These are phyloP conservation scores for Ambispora gerdemannii DNA, from an alignment of 192 early-diverging fungal genomes.

Conservation along the genomic window DNA sequence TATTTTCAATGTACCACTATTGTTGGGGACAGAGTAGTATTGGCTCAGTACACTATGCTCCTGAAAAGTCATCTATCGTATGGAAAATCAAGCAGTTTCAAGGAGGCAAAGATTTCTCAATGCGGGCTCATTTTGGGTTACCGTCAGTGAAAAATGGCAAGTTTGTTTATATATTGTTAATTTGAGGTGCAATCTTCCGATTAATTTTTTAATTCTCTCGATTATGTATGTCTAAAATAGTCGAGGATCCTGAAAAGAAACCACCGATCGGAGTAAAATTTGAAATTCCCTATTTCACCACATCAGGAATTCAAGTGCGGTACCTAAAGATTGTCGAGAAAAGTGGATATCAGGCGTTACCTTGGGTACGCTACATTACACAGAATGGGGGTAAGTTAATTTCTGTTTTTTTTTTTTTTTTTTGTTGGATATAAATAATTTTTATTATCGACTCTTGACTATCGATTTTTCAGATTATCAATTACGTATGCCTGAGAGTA, in stretches of 20 bases:
- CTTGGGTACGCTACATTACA: slow-evolving; percentile 89
- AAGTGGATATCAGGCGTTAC: slow-evolving; percentile 82
- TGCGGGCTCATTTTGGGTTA: slow-evolving; percentile 82
- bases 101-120: slow-evolving; percentile 94
- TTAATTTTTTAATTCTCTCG: background rate
- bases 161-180: background rate
- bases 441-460: slow-evolving; percentile 9
- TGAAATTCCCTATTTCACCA: slow-evolving; percentile 89
- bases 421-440: slow-evolving; percentile 62
- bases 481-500: slow-evolving; percentile 84
- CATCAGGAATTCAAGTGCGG: slow-evolving; percentile 85
- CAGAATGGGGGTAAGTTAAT: slow-evolving; percentile 66
- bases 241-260: slow-evolving; percentile 74
- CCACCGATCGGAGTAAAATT: slow-evolving; percentile 85
- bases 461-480: slow-evolving; percentile 77
- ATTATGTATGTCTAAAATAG: slow-evolving; percentile 28
- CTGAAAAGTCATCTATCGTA: slow-evolving; percentile 88
- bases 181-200: too few species aligned
- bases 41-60: slow-evolving; percentile 88
- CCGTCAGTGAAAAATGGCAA: slow-evolving; percentile 76
- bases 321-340: slow-evolving; percentile 91
- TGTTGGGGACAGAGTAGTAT: slow-evolving; percentile 59
- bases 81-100: slow-evolving; percentile 99
- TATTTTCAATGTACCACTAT: background rate
- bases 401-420: background rate